A percentile compares a stretch with the other conserved stretches of the same genome.
Evolutionary conservation across 306 rosid genomes (phyloP).

Genomic region (Calophaca sinica): DNA sequence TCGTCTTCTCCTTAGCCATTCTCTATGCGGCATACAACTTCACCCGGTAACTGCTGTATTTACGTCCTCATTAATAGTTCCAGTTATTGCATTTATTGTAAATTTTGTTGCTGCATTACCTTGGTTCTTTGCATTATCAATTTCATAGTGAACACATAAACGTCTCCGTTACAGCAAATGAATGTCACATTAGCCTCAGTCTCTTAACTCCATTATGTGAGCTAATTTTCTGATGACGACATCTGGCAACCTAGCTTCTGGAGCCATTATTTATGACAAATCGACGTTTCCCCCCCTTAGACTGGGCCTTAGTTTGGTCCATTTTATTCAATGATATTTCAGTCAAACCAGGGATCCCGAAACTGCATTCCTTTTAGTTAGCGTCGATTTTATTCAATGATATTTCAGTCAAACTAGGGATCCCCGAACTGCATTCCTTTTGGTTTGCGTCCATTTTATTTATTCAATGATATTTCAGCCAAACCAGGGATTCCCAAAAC

Average conservation of each 20-base stretch:
- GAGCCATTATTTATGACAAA: not conserved
- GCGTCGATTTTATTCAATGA: too few species aligned
- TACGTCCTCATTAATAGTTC: not conserved
- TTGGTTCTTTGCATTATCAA: not conserved
- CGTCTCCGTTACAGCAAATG: not conserved
- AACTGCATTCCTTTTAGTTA: too few species aligned
- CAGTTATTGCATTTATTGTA: not conserved
- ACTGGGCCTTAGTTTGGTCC: too few species aligned
- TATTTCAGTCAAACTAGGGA: too few species aligned
- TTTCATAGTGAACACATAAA: too few species aligned
- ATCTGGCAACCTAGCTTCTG: not conserved
- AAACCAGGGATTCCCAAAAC: not conserved
- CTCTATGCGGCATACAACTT: constrained; percentile 1
- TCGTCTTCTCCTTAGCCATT: not conserved
- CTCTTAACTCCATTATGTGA: constrained; percentile 8
- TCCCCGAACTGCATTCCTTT: too few species aligned
- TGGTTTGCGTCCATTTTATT: not conserved
- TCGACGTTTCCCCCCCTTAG: not conserved
- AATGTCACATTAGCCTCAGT: not conserved
- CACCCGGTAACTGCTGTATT: not conserved
- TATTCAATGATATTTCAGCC: not conserved
- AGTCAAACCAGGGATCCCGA: too few species aligned
- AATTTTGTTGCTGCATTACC: not conserved
- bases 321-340: too few species aligned
- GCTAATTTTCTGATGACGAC: not conserved